Evolutionary conservation across 2,329 filamentous ascomycete genomes (phyloP).

Genomic region (Botrytis fragariae): DNA sequence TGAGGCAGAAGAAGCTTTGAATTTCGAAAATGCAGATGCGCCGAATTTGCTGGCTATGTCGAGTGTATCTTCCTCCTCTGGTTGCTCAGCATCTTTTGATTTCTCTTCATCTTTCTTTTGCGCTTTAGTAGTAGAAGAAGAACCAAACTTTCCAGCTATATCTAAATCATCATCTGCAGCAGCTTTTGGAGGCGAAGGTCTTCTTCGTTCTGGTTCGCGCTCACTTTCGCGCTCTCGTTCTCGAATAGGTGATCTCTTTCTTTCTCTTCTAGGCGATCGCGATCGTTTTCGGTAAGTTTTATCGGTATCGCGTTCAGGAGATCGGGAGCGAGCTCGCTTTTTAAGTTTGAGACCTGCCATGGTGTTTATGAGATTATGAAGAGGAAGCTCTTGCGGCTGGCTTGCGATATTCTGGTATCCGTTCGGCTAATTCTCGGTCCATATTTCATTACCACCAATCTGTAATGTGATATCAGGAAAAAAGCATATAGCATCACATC

Average conservation of each 20-base stretch:
- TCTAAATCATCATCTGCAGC: conserved; percentile 36
- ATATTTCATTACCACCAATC: neutral
- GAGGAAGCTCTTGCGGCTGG: neutral
- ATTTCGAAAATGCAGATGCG: conserved; percentile 16
- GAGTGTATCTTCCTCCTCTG: conserved; percentile 19
- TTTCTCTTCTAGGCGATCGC: conserved; percentile 35
- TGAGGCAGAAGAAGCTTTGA: conserved; percentile 2
- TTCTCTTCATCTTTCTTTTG: conserved; percentile 19
- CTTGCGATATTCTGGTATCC: neutral
- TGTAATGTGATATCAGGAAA: neutral
- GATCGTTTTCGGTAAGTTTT: conserved; percentile 19
- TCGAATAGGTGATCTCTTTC: conserved; percentile 45
- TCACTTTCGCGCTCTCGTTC: conserved; percentile 40
- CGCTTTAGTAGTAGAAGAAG: conserved; percentile 14
- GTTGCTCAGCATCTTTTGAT: neutral
- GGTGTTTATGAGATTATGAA: neutral
- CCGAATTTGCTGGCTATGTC: conserved; percentile 21
- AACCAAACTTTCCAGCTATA: conserved; percentile 37
- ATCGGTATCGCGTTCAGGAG: conserved; percentile 16
- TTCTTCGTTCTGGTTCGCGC: conserved; percentile 43
- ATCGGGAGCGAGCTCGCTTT: conserved; percentile 18
- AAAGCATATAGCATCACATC: neutral
- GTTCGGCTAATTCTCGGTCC: conserved; percentile 9
- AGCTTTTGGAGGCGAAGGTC: conserved; percentile 46
- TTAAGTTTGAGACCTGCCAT: conserved; percentile 22